These are phyloP conservation scores for Calonectria hongkongensis DNA, from an alignment of 2,329 filamentous ascomycete genomes.

Conservation along the genomic window DNA sequence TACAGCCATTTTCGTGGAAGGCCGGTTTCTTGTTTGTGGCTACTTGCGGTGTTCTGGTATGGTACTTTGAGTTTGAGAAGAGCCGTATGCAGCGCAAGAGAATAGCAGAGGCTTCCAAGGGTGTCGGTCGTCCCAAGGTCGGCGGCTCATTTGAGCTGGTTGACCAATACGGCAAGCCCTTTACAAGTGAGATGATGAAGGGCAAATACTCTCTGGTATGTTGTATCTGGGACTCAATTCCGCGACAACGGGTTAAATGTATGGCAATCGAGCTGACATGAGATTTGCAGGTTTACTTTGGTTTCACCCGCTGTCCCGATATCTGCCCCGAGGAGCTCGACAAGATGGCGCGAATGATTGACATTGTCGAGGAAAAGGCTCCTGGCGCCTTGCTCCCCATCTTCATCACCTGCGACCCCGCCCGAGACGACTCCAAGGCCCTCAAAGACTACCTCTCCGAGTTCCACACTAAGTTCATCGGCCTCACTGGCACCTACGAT, in stretches of 20 bases:
- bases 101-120: slow-evolving; percentile 93
- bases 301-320: slow-evolving; percentile 98
- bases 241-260: background rate
- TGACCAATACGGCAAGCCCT: slow-evolving; percentile 86
- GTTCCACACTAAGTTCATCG: slow-evolving; percentile 91
- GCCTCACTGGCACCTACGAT: slow-evolving; percentile 94
- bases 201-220: slow-evolving; percentile 88
- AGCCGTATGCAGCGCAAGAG: slow-evolving; percentile 91
- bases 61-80: slow-evolving; percentile 97
- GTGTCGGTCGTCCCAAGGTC: slow-evolving; percentile 93
- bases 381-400: slow-evolving; percentile 80
- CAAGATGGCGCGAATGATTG: slow-evolving; percentile 98
- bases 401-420: slow-evolving; percentile 97
- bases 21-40: slow-evolving; percentile 89
- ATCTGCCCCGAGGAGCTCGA: slow-evolving; percentile 99
- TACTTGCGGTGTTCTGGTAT: slow-evolving; percentile 84
- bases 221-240: slow-evolving; percentile 42
- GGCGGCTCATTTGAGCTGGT: slow-evolving; percentile 89
- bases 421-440: slow-evolving; percentile 89
- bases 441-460: slow-evolving; percentile 90
- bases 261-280: slow-evolving; percentile 32
- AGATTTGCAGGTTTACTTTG: slow-evolving; percentile 89
- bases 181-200: slow-evolving; percentile 87
- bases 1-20: slow-evolving; percentile 93
- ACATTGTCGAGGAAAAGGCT: slow-evolving; percentile 75